These are phyloP conservation scores for Cryptococcus sp. DNA, from an alignment of 1,284 basidiomycete species.

Conservation along the genomic window DNA sequence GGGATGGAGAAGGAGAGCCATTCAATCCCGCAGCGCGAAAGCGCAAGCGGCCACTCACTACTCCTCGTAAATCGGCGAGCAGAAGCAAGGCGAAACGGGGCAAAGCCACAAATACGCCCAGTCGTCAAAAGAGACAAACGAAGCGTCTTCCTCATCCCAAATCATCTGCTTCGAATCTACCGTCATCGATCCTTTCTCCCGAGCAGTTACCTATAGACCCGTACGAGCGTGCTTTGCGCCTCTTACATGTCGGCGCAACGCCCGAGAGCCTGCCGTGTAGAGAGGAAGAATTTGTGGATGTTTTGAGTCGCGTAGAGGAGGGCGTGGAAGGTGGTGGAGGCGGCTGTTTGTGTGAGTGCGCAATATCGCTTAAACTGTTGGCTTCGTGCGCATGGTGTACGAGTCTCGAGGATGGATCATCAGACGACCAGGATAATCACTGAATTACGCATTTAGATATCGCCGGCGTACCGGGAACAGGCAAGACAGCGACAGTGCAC, in stretches of 20 bases:
- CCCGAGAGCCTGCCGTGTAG: conserved; percentile 89
- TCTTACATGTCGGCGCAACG: conserved; percentile 89
- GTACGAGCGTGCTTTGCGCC: conserved; percentile 80
- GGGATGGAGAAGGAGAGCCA: conserved; percentile 10
- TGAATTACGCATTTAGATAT: conserved; percentile 65
- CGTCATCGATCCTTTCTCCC: conserved; percentile 25
- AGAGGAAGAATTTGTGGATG: conserved; percentile 79
- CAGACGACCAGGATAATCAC: neutral
- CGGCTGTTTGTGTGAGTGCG: conserved; percentile 83
- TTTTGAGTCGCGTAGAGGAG: conserved; percentile 77
- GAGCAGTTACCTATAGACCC: conserved; percentile 67
- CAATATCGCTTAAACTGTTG: too few species aligned
- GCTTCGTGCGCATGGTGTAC: neutral
- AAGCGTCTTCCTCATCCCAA: conserved; percentile 37
- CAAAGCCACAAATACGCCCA: conserved; percentile 8
- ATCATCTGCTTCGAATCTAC: conserved; percentile 34
- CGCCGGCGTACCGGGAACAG: conserved; percentile 95
- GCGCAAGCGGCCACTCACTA: conserved; percentile 6
- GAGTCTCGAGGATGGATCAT: neutral
- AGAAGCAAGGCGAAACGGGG: conserved; percentile 6
- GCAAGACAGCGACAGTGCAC: conserved; percentile 97
- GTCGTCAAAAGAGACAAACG: conserved; percentile 13
- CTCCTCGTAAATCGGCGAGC: conserved; percentile 2
- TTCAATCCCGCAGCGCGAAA: conserved; percentile 8
- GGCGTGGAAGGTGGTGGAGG: conserved; percentile 89